These are phyloP conservation scores for Leucoagaricus sp. DNA, from an alignment of 1,284 basidiomycete genomes.

Conservation along the genomic window DNA sequence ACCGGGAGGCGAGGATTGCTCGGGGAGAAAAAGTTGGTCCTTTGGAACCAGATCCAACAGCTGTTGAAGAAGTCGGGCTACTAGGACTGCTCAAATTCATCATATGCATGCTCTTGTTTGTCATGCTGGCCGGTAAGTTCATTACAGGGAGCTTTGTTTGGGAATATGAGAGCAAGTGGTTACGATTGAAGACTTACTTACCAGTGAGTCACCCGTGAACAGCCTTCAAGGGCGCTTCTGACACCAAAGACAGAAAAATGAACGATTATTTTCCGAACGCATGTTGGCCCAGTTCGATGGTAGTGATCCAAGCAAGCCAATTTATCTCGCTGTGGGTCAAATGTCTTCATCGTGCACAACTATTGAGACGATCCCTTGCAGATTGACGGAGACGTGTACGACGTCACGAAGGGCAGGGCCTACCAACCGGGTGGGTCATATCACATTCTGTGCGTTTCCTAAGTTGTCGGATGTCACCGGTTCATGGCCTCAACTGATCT, in stretches of 20 bases:
- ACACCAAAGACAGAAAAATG: slow-evolving; percentile 42
- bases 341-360: slow-evolving; percentile 15
- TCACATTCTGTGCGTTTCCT: slow-evolving; percentile 67
- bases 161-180: slow-evolving; percentile 70
- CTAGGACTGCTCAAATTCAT: slow-evolving; percentile 70
- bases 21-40: slow-evolving; percentile 73
- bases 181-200: slow-evolving; percentile 56
- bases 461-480: background rate
- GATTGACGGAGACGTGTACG: slow-evolving; percentile 93
- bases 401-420: slow-evolving; percentile 81
- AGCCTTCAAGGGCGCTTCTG: background rate
- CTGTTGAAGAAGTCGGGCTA: slow-evolving; percentile 62
- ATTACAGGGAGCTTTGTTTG: slow-evolving; percentile 80
- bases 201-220: slow-evolving; percentile 46
- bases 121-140: slow-evolving; percentile 72
- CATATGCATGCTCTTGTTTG: slow-evolving; percentile 52
- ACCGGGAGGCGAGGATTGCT: slow-evolving; percentile 71
- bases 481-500: slow-evolving; percentile 16
- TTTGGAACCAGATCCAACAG: slow-evolving; percentile 71
- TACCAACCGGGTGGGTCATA: slow-evolving; percentile 93
- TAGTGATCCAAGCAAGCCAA: slow-evolving; percentile 58
- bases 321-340: slow-evolving; percentile 79
- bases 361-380: slow-evolving; percentile 30
- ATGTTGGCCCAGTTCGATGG: slow-evolving; percentile 80
- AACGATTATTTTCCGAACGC: slow-evolving; percentile 74